Base-by-base conservation (phyloP, 2,329 filamentous ascomycete species). In the Fusarium metavorans region DNA sequence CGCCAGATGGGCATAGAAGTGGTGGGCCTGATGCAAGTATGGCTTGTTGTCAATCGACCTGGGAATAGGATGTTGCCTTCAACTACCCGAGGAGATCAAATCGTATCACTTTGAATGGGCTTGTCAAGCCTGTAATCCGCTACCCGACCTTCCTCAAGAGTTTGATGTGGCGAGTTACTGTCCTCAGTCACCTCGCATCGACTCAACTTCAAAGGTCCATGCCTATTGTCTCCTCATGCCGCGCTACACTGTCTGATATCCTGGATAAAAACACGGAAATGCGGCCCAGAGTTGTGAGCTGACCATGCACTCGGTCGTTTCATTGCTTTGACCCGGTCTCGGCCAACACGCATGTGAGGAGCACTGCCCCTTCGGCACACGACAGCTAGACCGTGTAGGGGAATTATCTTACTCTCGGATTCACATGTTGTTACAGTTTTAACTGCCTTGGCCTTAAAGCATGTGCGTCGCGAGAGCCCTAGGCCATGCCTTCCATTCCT, bases 21-120 rank as follows among this genome's bases (percentile, higher is more conserved):
- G 90, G 90, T 6, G 89, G 87, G 3, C 80, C 91, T 16, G 84
- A 91, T 76, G 89, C 90, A 11, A 91, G 91, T 75, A 90, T 90
- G 2, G 87, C 91, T 74, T 84, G 85, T 89, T 91, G 91, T 74
- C 84, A 88, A 69, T 88, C 85, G 78, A 84, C 85, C 58, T 78
- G 81, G 32, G 82, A 83, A 16, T 75, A 76, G 13, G 84, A 82
- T 35, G 89, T 90, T 70, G 6, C 63, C 16, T 65, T 34, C 18
- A 50, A 25, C 83, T 87, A 66, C 82, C 85, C 4, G 80, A 85
- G 18, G 14, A 83, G 89, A 11, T 88, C 88, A 10, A 85, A 91
- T 72, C 89, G 87, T 20, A 84, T 91, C 75, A 85, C 83, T 67
- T 81, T 81, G 59, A 72, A 81, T 20, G 81, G 83, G 4, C 82